Conservation (phyloP, 2,329 filamentous ascomycete genomes). For the Ascomycota sp. region DNA sequence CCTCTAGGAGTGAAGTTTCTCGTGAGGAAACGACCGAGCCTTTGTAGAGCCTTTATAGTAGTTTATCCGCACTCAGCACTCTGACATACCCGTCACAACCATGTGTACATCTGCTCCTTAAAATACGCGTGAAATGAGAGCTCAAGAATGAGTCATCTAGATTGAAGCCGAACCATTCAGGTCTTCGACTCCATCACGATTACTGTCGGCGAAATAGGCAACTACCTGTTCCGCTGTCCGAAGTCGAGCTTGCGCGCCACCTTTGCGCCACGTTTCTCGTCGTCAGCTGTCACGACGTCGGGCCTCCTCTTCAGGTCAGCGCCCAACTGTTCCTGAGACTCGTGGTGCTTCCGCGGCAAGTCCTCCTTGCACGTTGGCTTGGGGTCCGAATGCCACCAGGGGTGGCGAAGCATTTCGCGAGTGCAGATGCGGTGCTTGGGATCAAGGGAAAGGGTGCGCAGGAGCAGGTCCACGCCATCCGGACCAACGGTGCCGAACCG, state of each 20-base stretch:
- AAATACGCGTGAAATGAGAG: too few relatives aligned
- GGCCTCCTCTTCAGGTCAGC: constrained; percentile 58
- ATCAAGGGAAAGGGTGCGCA: constrained; percentile 68
- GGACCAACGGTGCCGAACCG: constrained; percentile 65
- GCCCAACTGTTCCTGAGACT: constrained; percentile 52
- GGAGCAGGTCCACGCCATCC: constrained; percentile 71
- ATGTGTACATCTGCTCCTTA: too few relatives aligned
- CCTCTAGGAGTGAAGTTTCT: too few relatives aligned
- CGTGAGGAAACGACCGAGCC: too few relatives aligned
- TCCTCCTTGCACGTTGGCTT: constrained; percentile 65
- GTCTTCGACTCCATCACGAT: too few relatives aligned
- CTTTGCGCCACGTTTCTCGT: constrained; percentile 48
- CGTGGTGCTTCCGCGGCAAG: constrained; percentile 46
- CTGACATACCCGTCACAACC: too few relatives aligned
- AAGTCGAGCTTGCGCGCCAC: constrained; percentile 74
- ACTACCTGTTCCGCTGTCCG: constrained; percentile 19
- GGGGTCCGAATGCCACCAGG: constrained; percentile 73
- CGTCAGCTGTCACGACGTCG: constrained; percentile 47
- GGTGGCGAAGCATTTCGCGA: constrained; percentile 55
- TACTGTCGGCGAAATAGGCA: too few relatives aligned
- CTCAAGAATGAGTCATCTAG: too few relatives aligned
- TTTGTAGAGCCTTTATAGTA: too few relatives aligned
- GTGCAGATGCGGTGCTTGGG: constrained; percentile 71
- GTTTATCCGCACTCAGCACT: too few relatives aligned
- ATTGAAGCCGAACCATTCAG: too few relatives aligned